Evolutionary conservation across 1,284 basidiomycete species (phyloP).

Genomic region (Rugosomyces carneus): DNA sequence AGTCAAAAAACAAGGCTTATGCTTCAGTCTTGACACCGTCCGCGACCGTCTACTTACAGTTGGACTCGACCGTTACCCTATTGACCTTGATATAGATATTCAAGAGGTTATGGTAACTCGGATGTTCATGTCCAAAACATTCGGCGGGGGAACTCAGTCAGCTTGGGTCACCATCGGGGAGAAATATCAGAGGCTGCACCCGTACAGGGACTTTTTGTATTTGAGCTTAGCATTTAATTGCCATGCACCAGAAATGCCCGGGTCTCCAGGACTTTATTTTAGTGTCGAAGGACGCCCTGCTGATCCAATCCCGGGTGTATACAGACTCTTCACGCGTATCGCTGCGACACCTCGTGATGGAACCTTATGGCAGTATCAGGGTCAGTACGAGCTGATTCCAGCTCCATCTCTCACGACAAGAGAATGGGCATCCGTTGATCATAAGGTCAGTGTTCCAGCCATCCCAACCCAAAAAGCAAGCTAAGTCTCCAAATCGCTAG

Average conservation of each 20-base stretch:
- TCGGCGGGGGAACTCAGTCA: constrained; percentile 4
- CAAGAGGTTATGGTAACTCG: constrained; percentile 17
- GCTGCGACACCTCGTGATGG: background rate
- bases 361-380: constrained; percentile 27
- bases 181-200: background rate
- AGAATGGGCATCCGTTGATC: constrained; percentile 22
- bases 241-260: constrained; percentile 23
- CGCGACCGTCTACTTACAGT: constrained; percentile 7
- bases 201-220: constrained; percentile 19
- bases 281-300: background rate
- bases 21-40: constrained; percentile 10
- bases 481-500: constrained; percentile 5
- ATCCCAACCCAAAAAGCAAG: background rate
- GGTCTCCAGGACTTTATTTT: constrained; percentile 23
- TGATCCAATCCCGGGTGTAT: background rate
- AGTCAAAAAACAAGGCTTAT: constrained; percentile 5
- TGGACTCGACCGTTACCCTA: constrained; percentile 6
- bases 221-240: constrained; percentile 20
- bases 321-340: constrained; percentile 14
- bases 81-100: constrained; percentile 8
- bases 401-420: constrained; percentile 21
- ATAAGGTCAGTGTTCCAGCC: background rate
- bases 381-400: constrained; percentile 23
- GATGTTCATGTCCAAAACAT: constrained; percentile 3
- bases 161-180: background rate